Conservation (phyloP, 257 asterid genomes). For the Coffea canephora region DNA sequence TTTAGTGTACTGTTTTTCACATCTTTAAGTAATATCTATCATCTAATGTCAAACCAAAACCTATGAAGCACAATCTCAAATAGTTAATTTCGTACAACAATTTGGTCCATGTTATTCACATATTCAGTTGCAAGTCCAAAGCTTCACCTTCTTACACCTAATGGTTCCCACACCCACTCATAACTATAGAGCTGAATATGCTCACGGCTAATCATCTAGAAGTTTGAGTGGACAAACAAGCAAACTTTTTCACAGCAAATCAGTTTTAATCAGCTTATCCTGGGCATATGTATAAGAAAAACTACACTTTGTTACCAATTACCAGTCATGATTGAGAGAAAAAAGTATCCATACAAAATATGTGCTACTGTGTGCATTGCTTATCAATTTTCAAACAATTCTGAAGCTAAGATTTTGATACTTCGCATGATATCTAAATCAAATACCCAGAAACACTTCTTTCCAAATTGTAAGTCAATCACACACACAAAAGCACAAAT, state of each 20-base stretch:
- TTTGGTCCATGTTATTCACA: not conserved
- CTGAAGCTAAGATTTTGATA: not conserved
- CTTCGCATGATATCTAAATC: not conserved
- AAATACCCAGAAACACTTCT: not conserved
- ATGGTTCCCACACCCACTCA: not conserved
- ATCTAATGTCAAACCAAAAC: not conserved
- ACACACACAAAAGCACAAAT: not conserved
- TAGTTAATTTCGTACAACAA: not conserved
- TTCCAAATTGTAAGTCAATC: not conserved
- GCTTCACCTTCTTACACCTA: not conserved
- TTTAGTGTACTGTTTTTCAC: not conserved
- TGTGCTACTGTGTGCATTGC: not conserved
- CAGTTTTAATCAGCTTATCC: not conserved
- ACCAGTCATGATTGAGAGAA: not conserved
- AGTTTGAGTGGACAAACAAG: not conserved
- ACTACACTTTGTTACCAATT: not conserved
- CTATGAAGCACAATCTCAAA: not conserved
- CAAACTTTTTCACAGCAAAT: not conserved
- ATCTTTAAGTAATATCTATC: not conserved
- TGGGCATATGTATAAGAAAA: not conserved
- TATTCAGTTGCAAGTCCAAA: not conserved
- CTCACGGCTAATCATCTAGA: not conserved
- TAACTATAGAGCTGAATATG: not conserved
- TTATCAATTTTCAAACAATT: not conserved
- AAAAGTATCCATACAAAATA: not conserved